Evolutionary conservation across 257 asterid genomes (phyloP).

Genomic region (Nicotiana knightiana): DNA sequence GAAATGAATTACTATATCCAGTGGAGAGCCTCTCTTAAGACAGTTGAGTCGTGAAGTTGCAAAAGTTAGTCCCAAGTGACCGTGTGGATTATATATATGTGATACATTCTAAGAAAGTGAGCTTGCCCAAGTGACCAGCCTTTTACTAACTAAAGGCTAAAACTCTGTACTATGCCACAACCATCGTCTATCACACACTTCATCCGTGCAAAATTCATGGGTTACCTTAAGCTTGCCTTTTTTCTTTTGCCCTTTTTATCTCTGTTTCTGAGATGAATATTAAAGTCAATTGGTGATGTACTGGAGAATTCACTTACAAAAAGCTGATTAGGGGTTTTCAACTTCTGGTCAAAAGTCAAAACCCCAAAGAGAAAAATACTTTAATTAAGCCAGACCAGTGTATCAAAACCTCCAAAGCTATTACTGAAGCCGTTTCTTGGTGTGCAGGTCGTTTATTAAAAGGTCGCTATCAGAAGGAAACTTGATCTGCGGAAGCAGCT

Average conservation of each 20-base stretch:
- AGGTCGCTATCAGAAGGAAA: constrained; percentile 88
- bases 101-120: background rate
- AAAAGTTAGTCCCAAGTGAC: background rate
- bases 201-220: background rate
- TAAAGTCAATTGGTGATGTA: background rate
- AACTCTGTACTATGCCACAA: background rate
- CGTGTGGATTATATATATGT: background rate
- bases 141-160: background rate
- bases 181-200: background rate
- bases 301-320: background rate
- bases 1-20: background rate
- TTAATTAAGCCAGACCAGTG: background rate
- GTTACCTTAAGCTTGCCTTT: background rate
- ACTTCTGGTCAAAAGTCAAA: background rate
- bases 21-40: background rate
- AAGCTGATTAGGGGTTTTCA: background rate
- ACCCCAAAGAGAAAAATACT: background rate
- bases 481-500: constrained; percentile 50
- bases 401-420: background rate
- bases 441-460: constrained; percentile 58
- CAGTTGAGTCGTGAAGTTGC: background rate
- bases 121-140: background rate
- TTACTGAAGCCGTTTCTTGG: constrained; percentile 1
- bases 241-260: background rate
- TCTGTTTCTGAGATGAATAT: background rate